These are phyloP conservation scores for Corrigiola litoralis DNA, from an alignment of 179 eudicot species.

Conservation along the genomic window DNA sequence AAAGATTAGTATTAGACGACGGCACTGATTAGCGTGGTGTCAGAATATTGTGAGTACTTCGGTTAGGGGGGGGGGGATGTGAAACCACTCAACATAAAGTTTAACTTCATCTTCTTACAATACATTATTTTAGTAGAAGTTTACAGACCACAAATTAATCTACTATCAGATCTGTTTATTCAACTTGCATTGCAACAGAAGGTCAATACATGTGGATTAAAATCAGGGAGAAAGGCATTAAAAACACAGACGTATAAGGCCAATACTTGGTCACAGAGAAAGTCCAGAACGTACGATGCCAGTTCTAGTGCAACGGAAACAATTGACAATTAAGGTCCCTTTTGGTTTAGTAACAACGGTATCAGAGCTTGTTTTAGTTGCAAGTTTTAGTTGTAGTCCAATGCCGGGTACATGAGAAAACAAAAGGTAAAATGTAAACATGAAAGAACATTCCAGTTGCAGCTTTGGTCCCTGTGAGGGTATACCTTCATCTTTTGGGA, in stretches of 20 bases:
- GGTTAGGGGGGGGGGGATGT: no score
- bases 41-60: no score
- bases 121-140: not conserved
- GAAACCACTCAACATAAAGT: no score
- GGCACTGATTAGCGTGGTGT: not conserved
- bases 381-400: not conserved
- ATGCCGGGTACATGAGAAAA: not conserved
- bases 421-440: not conserved
- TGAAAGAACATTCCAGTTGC: not conserved
- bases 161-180: no score
- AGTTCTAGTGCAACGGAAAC: not conserved
- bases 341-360: not conserved
- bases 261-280: not conserved
- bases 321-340: not conserved
- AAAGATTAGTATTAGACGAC: no score
- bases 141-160: not conserved
- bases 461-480: not conserved
- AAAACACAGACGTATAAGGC: not conserved
- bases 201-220: not conserved
- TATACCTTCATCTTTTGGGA: conserved; percentile 76
- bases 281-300: not conserved
- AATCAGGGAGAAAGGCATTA: not conserved
- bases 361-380: not conserved
- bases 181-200: no score
- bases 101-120: not conserved